phyloP scores from a whole-genome alignment of 768 basidiomycete species.

The Boletus pseudopeckii region DNA sequence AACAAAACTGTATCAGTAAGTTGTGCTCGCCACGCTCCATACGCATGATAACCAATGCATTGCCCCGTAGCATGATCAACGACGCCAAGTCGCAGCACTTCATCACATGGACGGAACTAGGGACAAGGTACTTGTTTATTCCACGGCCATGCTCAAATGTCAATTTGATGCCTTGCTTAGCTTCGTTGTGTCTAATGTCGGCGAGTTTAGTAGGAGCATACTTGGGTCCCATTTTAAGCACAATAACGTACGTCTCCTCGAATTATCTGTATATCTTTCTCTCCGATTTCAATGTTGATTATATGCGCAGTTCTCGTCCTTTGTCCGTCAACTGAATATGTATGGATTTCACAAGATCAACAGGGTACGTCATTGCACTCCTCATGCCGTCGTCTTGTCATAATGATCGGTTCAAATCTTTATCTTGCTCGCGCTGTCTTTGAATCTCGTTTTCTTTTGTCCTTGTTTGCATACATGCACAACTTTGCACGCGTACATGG shows the following conservation, averaged over 20 bases:
- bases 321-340: constrained; percentile 94
- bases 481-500: constrained; percentile 1
- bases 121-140: constrained; percentile 48
- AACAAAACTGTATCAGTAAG: constrained; percentile 82
- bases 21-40: constrained; percentile 9
- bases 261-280: constrained; percentile 23
- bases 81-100: constrained; percentile 77
- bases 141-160: neutral
- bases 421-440: neutral
- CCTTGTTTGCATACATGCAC: constrained; percentile 5
- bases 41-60: neutral
- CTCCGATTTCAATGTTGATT: constrained; percentile 2
- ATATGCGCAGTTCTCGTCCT: constrained; percentile 75
- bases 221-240: constrained; percentile 88
- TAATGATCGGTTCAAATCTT: constrained; percentile 12
- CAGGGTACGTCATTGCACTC: constrained; percentile 47
- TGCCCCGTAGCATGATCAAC: constrained; percentile 69
- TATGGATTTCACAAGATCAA: constrained; percentile 96
- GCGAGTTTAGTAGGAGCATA: constrained; percentile 82
- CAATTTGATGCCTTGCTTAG: constrained; percentile 27
- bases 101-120: constrained; percentile 79
- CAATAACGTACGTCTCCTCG: constrained; percentile 64
- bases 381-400: neutral
- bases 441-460: neutral
- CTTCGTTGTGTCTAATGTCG: constrained; percentile 83